Conservation (phyloP, 2,329 filamentous ascomycete species). For the Curvularia verruculosa region DNA sequence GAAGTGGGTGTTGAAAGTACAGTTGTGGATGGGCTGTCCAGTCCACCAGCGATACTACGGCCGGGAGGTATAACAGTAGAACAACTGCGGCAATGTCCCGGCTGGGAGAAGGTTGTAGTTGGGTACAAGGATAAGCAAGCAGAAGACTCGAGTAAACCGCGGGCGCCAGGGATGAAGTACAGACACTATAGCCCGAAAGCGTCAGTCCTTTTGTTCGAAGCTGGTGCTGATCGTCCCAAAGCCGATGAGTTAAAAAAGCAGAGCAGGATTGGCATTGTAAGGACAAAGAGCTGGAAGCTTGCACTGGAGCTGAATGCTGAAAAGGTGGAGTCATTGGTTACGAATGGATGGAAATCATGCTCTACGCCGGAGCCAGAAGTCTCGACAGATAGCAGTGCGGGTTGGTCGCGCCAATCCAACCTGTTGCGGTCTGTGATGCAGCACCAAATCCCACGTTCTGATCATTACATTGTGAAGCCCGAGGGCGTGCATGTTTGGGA, state of each 20-base stretch:
- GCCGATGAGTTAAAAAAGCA: conserved; percentile 37
- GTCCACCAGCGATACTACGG: conserved; percentile 79
- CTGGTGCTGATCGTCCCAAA: conserved; percentile 48
- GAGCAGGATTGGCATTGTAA: conserved; percentile 50
- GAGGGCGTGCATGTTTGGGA: conserved; percentile 60
- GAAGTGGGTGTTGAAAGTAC: conserved; percentile 94
- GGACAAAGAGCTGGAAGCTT: conserved; percentile 36
- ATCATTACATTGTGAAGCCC: conserved; percentile 22
- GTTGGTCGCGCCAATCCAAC: conserved; percentile 31
- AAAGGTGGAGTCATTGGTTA: neutral
- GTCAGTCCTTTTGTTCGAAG: conserved; percentile 81
- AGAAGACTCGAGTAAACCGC: conserved; percentile 65
- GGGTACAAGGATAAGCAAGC: conserved; percentile 79
- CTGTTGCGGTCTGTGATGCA: conserved; percentile 45
- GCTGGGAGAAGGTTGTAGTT: conserved; percentile 79
- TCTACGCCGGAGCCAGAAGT: conserved; percentile 1
- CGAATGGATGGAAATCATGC: conserved; percentile 22
- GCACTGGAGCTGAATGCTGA: conserved; percentile 26
- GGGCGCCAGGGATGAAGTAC: conserved; percentile 98
- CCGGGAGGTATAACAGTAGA: conserved; percentile 89
- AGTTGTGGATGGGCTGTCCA: conserved; percentile 86
- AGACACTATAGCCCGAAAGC: conserved; percentile 96
- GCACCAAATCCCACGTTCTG: conserved; percentile 41
- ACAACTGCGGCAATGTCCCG: conserved; percentile 72
- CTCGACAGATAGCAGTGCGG: neutral